phyloP scores from a whole-genome alignment of 192 early-diverging fungal species.

The Mortierella antarctica region DNA sequence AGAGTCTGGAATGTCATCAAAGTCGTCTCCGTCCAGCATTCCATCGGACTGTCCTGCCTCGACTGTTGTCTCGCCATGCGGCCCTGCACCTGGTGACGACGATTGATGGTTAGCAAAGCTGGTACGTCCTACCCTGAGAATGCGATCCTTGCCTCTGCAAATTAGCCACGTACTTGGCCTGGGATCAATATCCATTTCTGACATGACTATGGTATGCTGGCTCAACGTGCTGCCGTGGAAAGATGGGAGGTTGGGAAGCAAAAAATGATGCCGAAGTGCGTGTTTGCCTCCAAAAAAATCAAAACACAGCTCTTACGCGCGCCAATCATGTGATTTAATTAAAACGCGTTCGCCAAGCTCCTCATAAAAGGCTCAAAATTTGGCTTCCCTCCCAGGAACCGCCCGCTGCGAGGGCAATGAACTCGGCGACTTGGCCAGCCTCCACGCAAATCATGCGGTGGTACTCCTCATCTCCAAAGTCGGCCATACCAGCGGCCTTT shows the following conservation, averaged over 20 bases:
- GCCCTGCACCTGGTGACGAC: background rate
- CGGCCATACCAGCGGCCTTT: conserved; percentile 88
- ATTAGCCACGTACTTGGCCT: background rate
- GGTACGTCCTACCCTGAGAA: background rate
- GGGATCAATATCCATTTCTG: conserved; percentile 38
- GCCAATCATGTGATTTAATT: conserved; percentile 22
- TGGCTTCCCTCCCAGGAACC: conserved; percentile 81
- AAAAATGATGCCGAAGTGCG: background rate
- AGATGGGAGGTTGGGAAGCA: background rate
- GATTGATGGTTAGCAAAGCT: background rate
- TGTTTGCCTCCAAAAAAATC: background rate
- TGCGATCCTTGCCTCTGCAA: conserved; percentile 5
- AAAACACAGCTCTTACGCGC: conserved; percentile 9
- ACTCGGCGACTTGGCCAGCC: conserved; percentile 76
- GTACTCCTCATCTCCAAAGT: conserved; percentile 91
- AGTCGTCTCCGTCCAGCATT: conserved; percentile 7
- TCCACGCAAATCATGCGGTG: conserved; percentile 93
- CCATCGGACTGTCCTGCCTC: conserved; percentile 28
- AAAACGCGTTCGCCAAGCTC: background rate
- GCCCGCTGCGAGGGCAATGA: conserved; percentile 72
- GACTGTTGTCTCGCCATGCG: background rate
- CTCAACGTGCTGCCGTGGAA: background rate
- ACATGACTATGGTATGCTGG: conserved; percentile 3
- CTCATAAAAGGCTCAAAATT: conserved; percentile 58
- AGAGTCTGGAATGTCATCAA: conserved; percentile 35